A percentile compares a stretch with the other conserved stretches of the same genome.
phyloP scores from a whole-genome alignment of 768 basidiomycete genomes.

The Rhizopogon roseolus region DNA sequence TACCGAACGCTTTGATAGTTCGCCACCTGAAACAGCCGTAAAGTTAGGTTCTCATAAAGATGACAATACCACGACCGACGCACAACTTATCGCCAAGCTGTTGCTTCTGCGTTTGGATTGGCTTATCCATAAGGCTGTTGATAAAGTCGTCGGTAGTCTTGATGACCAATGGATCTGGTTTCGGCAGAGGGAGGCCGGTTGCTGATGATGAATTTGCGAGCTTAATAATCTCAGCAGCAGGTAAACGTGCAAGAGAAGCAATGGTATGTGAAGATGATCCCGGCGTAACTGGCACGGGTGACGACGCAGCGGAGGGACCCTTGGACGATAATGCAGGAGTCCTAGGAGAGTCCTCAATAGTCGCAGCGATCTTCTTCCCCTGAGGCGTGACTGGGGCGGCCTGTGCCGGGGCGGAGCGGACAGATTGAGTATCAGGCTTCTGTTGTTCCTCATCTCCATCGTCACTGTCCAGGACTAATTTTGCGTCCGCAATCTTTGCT shows the following conservation, averaged over 20 bases:
- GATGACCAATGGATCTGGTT: constrained; percentile 64
- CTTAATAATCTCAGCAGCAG: constrained; percentile 71
- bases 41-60: not conserved
- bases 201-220: constrained; percentile 48
- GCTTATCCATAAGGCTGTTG: constrained; percentile 52
- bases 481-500: constrained; percentile 77
- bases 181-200: constrained; percentile 54
- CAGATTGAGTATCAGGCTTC: constrained; percentile 22
- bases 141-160: constrained; percentile 72
- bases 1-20: constrained; percentile 68
- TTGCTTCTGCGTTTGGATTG: constrained; percentile 67
- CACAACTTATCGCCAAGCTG: constrained; percentile 74
- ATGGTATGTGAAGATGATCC: constrained; percentile 51
- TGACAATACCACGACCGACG: constrained; percentile 17
- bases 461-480: constrained; percentile 71
- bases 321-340: constrained; percentile 77
- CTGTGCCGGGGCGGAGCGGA: constrained; percentile 10
- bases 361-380: constrained; percentile 46
- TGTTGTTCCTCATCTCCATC: constrained; percentile 46
- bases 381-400: constrained; percentile 58
- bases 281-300: constrained; percentile 64
- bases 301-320: constrained; percentile 67
- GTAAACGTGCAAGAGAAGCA: constrained; percentile 63
- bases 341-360: constrained; percentile 49
- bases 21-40: constrained; percentile 36